phyloP scores from a whole-genome alignment of 495 filamentous ascomycete species.

The Glonium stellatum region DNA sequence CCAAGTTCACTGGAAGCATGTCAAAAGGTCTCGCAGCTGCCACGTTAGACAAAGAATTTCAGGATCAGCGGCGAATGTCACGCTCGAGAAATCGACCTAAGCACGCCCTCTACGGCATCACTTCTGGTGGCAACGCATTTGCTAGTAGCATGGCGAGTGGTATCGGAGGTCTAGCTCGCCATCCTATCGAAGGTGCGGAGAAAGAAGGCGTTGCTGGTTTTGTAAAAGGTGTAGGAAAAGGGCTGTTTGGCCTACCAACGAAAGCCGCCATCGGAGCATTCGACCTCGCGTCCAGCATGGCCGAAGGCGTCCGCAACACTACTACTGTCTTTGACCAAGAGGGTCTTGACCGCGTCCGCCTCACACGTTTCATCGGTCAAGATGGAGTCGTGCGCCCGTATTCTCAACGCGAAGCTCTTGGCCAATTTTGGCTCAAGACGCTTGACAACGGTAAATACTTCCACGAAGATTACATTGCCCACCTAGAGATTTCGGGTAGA shows the following conservation, averaged over 20 bases:
- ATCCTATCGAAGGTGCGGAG: constrained; percentile 92
- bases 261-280: constrained; percentile 97
- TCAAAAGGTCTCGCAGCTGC: constrained; percentile 93
- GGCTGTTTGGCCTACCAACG: constrained; percentile 82
- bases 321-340: constrained; percentile 95
- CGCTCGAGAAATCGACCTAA: constrained; percentile 90
- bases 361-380: constrained; percentile 81
- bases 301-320: constrained; percentile 95
- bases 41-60: constrained; percentile 96
- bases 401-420: constrained; percentile 89
- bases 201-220: constrained; percentile 90
- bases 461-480: constrained; percentile 93
- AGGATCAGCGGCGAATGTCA: constrained; percentile 89
- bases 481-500: constrained; percentile 80
- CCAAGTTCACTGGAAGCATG: constrained; percentile 93
- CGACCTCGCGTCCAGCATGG: constrained; percentile 91
- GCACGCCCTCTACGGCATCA: constrained; percentile 93
- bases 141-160: constrained; percentile 86
- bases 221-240: constrained; percentile 96
- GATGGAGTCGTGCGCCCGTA: constrained; percentile 95
- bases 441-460: constrained; percentile 95
- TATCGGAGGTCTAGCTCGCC: constrained; percentile 83
- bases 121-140: constrained; percentile 90
- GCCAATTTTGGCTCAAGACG: constrained; percentile 98
- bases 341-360: constrained; percentile 85